Base-by-base conservation (phyloP, 1,284 basidiomycete genomes). In the Pisolithus thermaeus region DNA sequence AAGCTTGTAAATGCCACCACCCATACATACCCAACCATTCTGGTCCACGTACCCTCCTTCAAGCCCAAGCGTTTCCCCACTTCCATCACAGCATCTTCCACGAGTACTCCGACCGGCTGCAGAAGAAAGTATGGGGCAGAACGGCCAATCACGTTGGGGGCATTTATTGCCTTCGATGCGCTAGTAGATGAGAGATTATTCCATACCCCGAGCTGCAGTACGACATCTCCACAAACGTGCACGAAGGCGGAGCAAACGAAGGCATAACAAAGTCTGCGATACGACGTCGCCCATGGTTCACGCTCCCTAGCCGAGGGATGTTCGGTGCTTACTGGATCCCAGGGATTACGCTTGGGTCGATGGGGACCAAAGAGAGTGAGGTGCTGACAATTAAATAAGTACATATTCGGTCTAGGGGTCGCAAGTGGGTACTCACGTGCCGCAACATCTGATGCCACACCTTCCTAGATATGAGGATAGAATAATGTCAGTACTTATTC, bases 401-500 rank as follows among this genome's bases (percentile, higher is more conserved):
- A 35, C 32, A 14, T 14, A 35, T 35, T 0, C 12, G 12, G 32
- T 35, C 32, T 4, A n/a, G 16, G 37, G 18, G 18, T 22, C 11
- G 16, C 18, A 8, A 5, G 18, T 20, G 18, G 18, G 18, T 23
- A 53, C 61, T 45, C 42, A 66, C 63, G 11, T 60, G 55, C 11
- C 64, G 58, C 23, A 66, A 38, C 12, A 58, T 49, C 46, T 70
- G 67, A 51, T 70, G 70, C 69, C 66, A 69, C n/a, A 59, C 58
- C 38, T 60, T 62, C 48, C 70, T 68, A 49, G n/a, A 39, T 7
- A 11, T 39, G 11, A 9, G 11, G 32, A 35, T 35, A 12, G 18
- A 20, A 12, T 5, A 22, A 20, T 8, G 30, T 39, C 6, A 51
- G 46, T 32, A 9, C 23, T 32, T n/a, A 27, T 27, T 41, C 35